Conservation (phyloP, 1,139 yeast species). For the Meyerozyma elateridarum region DNA sequence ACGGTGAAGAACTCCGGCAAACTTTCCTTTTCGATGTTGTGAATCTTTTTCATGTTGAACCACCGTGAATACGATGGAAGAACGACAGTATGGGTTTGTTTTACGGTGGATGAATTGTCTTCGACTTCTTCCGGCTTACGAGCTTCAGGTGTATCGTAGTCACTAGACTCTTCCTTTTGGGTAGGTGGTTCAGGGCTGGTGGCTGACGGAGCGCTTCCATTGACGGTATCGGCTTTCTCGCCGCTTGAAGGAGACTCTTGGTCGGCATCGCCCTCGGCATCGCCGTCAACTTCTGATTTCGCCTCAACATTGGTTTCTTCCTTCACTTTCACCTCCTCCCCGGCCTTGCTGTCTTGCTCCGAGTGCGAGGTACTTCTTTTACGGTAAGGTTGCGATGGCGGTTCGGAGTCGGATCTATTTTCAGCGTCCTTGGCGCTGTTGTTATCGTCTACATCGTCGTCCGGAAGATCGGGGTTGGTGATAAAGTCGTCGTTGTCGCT, state of each 20-base stretch:
- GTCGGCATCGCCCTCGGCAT: not conserved
- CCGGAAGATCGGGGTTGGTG: not conserved
- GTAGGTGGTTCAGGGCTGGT: not conserved
- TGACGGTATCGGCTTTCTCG: too few relatives aligned
- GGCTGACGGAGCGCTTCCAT: too few relatives aligned
- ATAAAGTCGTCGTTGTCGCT: not conserved
- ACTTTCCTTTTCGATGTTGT: conserved; percentile 61
- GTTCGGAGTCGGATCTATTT: too few relatives aligned
- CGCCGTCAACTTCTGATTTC: too few relatives aligned
- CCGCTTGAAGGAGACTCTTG: too few relatives aligned
- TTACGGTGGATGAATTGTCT: conserved; percentile 11
- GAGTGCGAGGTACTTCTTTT: too few relatives aligned
- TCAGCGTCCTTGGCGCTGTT: not conserved
- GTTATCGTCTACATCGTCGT: not conserved
- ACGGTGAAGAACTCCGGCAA: conserved; percentile 86
- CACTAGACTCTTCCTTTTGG: conserved; percentile 1
- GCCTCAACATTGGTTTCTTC: too few relatives aligned
- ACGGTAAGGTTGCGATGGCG: not conserved
- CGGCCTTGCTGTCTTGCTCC: too few relatives aligned
- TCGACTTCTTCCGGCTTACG: conserved; percentile 9
- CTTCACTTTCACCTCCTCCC: too few relatives aligned
- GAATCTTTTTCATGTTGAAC: conserved; percentile 75
- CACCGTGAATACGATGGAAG: conserved; percentile 91
- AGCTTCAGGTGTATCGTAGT: conserved; percentile 3
- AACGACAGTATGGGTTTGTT: conserved; percentile 85